Evolutionary conservation across 495 filamentous ascomycete species (phyloP).

Genomic region (Chaetomium cochliodes): DNA sequence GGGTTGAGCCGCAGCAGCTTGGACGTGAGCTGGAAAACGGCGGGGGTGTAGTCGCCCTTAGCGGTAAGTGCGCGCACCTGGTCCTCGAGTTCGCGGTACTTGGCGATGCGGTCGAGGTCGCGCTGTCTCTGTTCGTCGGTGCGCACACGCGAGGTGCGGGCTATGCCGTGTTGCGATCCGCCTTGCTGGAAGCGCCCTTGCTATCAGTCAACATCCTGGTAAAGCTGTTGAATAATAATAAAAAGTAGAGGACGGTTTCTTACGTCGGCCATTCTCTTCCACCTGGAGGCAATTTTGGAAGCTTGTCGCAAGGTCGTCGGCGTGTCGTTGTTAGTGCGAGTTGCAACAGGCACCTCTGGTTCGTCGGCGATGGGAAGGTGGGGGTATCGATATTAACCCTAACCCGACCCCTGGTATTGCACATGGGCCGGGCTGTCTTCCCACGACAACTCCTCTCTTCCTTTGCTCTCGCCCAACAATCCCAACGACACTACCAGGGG

Average conservation of each 20-base stretch:
- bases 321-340: not conserved
- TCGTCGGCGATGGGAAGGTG: not conserved
- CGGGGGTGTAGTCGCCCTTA: constrained; percentile 59
- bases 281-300: not conserved
- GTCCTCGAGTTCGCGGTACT: constrained; percentile 71
- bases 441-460: not conserved
- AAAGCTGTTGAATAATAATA: not conserved
- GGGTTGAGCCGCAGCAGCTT: constrained; percentile 83
- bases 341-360: not conserved
- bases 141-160: constrained; percentile 54
- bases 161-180: constrained; percentile 67
- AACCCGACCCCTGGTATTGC: not conserved
- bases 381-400: constrained; percentile 6
- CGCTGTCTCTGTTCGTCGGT: constrained; percentile 65
- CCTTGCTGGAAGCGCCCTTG: constrained; percentile 30
- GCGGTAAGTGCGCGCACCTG: constrained; percentile 60
- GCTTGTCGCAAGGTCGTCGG: not conserved
- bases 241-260: not conserved
- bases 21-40: constrained; percentile 72
- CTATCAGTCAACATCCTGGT: constrained; percentile 34
- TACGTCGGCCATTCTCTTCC: constrained; percentile 33
- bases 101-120: constrained; percentile 72
- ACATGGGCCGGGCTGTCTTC: no score
- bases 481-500: no score
- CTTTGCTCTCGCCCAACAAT: no score